These are phyloP conservation scores for Candida jianshihensis DNA, from an alignment of 805 yeast genomes.

Conservation along the genomic window DNA sequence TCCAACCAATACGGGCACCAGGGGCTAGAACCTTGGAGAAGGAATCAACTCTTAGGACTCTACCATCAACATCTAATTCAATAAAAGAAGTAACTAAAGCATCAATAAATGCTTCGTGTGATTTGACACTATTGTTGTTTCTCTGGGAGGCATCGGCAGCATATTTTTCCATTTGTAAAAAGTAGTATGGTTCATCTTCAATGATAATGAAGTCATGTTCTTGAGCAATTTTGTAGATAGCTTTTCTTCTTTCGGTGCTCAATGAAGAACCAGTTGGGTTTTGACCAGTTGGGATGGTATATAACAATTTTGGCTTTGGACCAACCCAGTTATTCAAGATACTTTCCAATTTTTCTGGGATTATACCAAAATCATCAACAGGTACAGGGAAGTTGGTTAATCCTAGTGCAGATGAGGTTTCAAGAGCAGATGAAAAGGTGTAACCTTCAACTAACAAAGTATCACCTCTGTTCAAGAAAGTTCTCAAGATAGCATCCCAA, in stretches of 20 bases:
- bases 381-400: slow-evolving; percentile 62
- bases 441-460: slow-evolving; percentile 76
- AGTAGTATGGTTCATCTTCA: slow-evolving; percentile 98
- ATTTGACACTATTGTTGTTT: slow-evolving; percentile 17
- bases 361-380: slow-evolving; percentile 73
- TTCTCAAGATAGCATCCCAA: slow-evolving; percentile 77
- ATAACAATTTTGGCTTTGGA: slow-evolving; percentile 75
- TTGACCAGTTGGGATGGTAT: slow-evolving; percentile 94
- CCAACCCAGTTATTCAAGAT: slow-evolving; percentile 67
- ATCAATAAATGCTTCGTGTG: slow-evolving; percentile 37
- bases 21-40: slow-evolving; percentile 77
- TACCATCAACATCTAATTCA: slow-evolving; percentile 67
- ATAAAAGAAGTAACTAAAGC: slow-evolving; percentile 58
- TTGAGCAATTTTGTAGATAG: slow-evolving; percentile 69
- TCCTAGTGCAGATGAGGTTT: slow-evolving; percentile 71
- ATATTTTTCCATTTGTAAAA: slow-evolving; percentile 86
- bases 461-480: slow-evolving; percentile 74
- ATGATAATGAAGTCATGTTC: slow-evolving; percentile 81
- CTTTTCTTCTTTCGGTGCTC: slow-evolving; percentile 66
- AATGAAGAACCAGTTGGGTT: slow-evolving; percentile 94
- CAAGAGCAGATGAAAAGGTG: slow-evolving; percentile 79
- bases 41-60: slow-evolving; percentile 72
- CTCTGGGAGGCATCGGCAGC: slow-evolving; percentile 34
- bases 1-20: slow-evolving; percentile 69
- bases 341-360: slow-evolving; percentile 61